Conservation (phyloP, 805 yeast genomes). For the Pichia thaimueangensis region DNA sequence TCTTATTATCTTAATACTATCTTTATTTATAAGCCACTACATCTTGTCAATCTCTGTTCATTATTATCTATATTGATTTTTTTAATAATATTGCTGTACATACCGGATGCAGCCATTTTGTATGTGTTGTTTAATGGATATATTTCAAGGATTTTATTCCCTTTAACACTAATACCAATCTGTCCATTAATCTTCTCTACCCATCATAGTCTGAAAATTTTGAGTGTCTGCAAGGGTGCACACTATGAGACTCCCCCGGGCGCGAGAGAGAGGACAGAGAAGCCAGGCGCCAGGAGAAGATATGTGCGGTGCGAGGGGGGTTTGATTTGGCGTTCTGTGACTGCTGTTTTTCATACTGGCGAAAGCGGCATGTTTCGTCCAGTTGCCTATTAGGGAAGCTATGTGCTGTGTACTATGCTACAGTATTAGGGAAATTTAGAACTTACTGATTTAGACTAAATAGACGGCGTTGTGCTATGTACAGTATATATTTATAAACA, state of each 20-base stretch:
- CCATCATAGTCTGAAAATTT: slow-evolving; percentile 2
- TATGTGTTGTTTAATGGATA: slow-evolving; percentile 8
- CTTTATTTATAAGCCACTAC: too few species aligned
- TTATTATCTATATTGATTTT: too few species aligned
- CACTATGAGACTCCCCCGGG: neutral
- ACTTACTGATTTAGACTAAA: too few species aligned
- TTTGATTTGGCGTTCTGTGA: neutral
- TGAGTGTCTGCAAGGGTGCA: neutral
- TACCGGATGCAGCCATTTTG: slow-evolving; percentile 63
- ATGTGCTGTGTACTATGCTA: too few species aligned
- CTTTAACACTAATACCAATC: neutral
- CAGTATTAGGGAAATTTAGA: too few species aligned
- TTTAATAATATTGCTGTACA: slow-evolving; percentile 35
- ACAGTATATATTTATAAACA: neutral
- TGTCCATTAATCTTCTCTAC: neutral
- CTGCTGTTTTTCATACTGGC: neutral
- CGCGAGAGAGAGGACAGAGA: neutral
- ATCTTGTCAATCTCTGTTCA: too few species aligned
- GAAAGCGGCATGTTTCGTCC: neutral
- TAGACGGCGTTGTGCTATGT: neutral
- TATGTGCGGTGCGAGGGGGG: slow-evolving; percentile 14
- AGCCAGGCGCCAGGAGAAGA: neutral
- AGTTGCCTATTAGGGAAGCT: neutral
- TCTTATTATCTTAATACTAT: too few species aligned
- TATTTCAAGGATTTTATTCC: neutral